phyloP scores from a whole-genome alignment of 1,284 basidiomycete species.

The Athelia sp. region DNA sequence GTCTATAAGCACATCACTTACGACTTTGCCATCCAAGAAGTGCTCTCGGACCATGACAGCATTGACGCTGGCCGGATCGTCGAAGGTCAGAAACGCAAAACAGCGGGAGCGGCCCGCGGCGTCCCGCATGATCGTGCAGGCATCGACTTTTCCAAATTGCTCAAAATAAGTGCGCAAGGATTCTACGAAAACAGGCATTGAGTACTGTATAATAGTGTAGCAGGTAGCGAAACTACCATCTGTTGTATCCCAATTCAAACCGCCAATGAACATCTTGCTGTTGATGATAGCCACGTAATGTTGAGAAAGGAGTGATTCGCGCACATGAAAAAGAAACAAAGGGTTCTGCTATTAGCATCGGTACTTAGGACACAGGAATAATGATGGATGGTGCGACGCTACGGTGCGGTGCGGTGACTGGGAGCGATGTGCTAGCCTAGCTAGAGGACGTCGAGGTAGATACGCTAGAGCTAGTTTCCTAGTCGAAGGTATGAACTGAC shows the following conservation, averaged over 20 bases:
- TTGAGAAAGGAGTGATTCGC: slow-evolving; percentile 19
- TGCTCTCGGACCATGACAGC: slow-evolving; percentile 88
- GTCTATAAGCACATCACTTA: slow-evolving; percentile 34
- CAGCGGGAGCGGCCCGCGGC: slow-evolving; percentile 85
- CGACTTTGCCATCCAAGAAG: slow-evolving; percentile 90
- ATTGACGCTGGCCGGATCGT: slow-evolving; percentile 82
- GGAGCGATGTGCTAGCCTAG: slow-evolving; percentile 49
- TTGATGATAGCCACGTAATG: slow-evolving; percentile 24
- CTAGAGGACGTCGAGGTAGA: slow-evolving; percentile 58
- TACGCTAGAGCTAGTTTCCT: slow-evolving; percentile 64
- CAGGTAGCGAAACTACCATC: slow-evolving; percentile 65
- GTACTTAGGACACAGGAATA: slow-evolving; percentile 70
- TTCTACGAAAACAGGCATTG: slow-evolving; percentile 49
- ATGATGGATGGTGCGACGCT: slow-evolving; percentile 58
- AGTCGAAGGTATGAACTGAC: slow-evolving; percentile 40
- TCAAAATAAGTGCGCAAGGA: slow-evolving; percentile 80
- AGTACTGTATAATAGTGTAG: slow-evolving; percentile 31
- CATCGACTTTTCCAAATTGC: slow-evolving; percentile 88
- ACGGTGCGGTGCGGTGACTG: slow-evolving; percentile 50
- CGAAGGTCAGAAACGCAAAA: slow-evolving; percentile 93
- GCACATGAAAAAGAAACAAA: slow-evolving; percentile 26
- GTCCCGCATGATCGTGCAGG: slow-evolving; percentile 95
- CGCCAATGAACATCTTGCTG: slow-evolving; percentile 98
- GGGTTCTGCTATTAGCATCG: slow-evolving; percentile 68
- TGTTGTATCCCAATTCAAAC: slow-evolving; percentile 95